These are phyloP conservation scores for Pichia californica DNA, from an alignment of 805 yeast genomes.

Conservation along the genomic window DNA sequence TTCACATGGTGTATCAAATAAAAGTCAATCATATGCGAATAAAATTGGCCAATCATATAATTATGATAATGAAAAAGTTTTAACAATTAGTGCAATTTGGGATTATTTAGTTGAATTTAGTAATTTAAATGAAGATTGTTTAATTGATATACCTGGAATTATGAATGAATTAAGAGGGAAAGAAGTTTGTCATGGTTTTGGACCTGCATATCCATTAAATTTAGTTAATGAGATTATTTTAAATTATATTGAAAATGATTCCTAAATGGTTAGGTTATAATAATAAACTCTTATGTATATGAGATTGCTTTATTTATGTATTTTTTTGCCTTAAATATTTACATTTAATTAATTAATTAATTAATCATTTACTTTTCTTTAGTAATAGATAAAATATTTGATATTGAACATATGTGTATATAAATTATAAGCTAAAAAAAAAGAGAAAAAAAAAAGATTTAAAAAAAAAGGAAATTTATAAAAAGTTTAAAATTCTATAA, in stretches of 20 bases:
- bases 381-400: too few species aligned
- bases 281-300: too few species aligned
- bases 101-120: constrained; percentile 55
- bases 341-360: too few species aligned
- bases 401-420: too few species aligned
- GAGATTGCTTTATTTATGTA: too few species aligned
- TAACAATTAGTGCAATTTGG: constrained; percentile 80
- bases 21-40: constrained; percentile 12
- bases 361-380: too few species aligned
- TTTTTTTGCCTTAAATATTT: too few species aligned
- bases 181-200: constrained; percentile 75
- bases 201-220: constrained; percentile 55
- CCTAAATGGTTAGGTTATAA: too few species aligned
- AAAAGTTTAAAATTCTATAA: background rate
- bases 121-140: constrained; percentile 39
- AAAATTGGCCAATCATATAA: constrained; percentile 16
- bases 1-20: constrained; percentile 4
- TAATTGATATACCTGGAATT: constrained; percentile 50
- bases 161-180: constrained; percentile 56
- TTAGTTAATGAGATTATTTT: constrained; percentile 36
- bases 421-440: constrained; percentile 1
- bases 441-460: constrained; percentile 5
- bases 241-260: constrained; percentile 10
- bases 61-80: constrained; percentile 36
- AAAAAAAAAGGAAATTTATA: constrained; percentile 3